Evolutionary conservation across 2,329 filamentous ascomycete genomes (phyloP).

Genomic region (Zymoseptoria ardabiliae): DNA sequence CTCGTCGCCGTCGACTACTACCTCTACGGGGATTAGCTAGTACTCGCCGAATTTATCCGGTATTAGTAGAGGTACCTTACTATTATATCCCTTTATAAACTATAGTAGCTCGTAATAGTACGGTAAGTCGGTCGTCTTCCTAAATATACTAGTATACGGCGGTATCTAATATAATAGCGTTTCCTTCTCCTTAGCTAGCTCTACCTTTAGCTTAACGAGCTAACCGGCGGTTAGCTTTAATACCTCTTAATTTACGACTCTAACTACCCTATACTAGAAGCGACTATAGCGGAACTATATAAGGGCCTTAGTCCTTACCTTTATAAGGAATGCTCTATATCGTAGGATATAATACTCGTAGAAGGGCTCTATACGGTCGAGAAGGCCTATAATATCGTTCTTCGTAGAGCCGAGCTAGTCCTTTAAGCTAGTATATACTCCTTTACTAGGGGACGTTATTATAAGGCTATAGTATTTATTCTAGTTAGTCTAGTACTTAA

Average conservation of each 20-base stretch:
- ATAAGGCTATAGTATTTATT: background rate
- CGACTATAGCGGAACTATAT: background rate
- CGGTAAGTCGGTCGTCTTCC: background rate
- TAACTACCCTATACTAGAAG: background rate
- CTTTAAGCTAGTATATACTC: background rate
- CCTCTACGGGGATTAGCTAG: background rate
- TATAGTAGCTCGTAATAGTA: background rate
- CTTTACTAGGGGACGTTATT: background rate
- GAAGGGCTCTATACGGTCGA: background rate
- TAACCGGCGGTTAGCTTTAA: background rate
- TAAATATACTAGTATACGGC: background rate
- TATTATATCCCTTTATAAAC: background rate
- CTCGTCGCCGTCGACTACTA: too few species aligned
- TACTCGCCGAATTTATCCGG: background rate
- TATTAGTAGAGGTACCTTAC: background rate
- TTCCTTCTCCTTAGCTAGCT: background rate
- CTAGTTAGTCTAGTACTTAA: background rate
- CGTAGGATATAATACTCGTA: background rate
- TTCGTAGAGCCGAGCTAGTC: background rate
- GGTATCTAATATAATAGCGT: background rate
- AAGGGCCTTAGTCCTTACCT: background rate
- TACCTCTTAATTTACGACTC: background rate
- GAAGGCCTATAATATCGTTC: background rate
- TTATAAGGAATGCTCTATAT: background rate
- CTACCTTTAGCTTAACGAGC: background rate